Evolutionary conservation across 73 alveolate species (phyloP), one percentile per base, ranked within the genome.

Genomic region (Paraurostyla sp.): DNA sequence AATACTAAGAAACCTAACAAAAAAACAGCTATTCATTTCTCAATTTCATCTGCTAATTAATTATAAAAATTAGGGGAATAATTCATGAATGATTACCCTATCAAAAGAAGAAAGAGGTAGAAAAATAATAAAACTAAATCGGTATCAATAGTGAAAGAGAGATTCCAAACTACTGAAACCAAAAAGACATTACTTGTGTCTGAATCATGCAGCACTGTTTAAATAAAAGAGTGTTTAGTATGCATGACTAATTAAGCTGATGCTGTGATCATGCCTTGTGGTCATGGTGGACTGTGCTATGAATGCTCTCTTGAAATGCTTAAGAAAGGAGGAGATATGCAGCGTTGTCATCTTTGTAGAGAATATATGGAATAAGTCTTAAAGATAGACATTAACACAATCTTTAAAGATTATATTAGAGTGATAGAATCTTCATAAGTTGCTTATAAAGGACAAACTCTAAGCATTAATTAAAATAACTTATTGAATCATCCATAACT

Each of bases 181-280:
- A 38, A 65, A 23, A 65, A 65, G 38, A 65, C 56, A 11, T 15
- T 65, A 38, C 82, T 65, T 15, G 30, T 65, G 32, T 1, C 42
- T 30, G 71, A 43, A 15, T 73, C 86, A 6, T 48, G 65, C 46
- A 78, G 89, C 46, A 83, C 85, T 4, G 78, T 83, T 35, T 27
- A 83, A 3, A 1, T 83, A 7, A 85, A 85, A 46, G 93, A 85
- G 35, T 78, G 89, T 41, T 13, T 50, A 4, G 59, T 78, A 7
- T 78, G 89, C 40, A 78, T 78, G 89, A 43, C 73, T n/a, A 33
- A 35, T 4, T 27, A 46, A 23, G 91, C 93, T n/a, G 88, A 85
- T 85, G 93, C 90, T 22, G 93, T 85, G 15, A 11, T 85, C 23
- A 85, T 85, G 93, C 81, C 81, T 16, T 85, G 93, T 40, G 93